Conservation (phyloP, 768 basidiomycete genomes). For the Paxillus rubicundulus region DNA sequence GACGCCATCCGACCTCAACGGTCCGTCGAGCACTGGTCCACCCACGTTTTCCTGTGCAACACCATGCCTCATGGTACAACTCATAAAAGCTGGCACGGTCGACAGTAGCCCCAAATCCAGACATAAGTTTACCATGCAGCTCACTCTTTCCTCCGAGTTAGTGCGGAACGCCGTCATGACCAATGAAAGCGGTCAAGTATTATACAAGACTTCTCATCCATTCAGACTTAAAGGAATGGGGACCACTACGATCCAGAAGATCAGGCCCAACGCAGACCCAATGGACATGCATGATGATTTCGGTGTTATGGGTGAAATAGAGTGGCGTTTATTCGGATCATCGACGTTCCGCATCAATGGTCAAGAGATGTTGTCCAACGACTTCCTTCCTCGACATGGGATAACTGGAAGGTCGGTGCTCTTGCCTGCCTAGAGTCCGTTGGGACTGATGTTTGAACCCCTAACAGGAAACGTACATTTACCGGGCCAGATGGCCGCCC, state of each 20-base stretch:
- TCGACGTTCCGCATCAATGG: conserved; percentile 31
- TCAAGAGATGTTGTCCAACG: conserved; percentile 19
- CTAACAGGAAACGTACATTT: conserved; percentile 29
- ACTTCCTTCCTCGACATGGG: conserved; percentile 25
- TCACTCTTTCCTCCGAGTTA: conserved; percentile 20
- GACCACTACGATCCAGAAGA: conserved; percentile 26
- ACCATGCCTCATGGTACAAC: too few relatives aligned
- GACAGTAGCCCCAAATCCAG: too few relatives aligned
- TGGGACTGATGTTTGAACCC: not conserved
- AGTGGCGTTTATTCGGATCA: conserved; percentile 31
- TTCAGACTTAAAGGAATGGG: conserved; percentile 2
- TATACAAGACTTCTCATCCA: conserved; percentile 31
- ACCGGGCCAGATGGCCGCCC: conserved; percentile 31
- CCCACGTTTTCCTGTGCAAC: too few relatives aligned
- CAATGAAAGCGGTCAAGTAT: conserved; percentile 23
- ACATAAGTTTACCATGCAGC: not conserved
- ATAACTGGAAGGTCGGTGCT: conserved; percentile 20
- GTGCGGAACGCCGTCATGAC: conserved; percentile 25
- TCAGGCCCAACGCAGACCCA: conserved; percentile 19
- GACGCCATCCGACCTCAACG: too few relatives aligned
- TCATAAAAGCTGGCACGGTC: too few relatives aligned
- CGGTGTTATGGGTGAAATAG: conserved; percentile 32
- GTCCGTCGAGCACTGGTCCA: too few relatives aligned
- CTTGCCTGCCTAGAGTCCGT: not conserved
- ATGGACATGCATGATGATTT: conserved; percentile 30